Evolutionary conservation across 2,329 filamentous ascomycete species (phyloP).

Genomic region (Stagonosporopsis cucurbitacearum): DNA sequence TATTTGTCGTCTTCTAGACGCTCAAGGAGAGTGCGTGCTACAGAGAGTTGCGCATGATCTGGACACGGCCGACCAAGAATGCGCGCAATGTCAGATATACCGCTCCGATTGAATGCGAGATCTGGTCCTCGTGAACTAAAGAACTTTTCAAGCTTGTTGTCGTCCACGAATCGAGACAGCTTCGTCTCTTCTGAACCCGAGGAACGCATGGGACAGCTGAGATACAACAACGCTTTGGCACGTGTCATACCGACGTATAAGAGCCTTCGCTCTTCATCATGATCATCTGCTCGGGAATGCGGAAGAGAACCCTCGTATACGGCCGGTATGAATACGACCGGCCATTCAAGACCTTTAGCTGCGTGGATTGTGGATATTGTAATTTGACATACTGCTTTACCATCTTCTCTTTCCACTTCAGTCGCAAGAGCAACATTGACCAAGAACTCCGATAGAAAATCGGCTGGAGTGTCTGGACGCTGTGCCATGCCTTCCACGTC

Average conservation of each 20-base stretch:
- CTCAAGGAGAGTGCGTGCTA: conserved; percentile 34
- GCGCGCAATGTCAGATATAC: conserved; percentile 70
- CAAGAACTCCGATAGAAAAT: conserved; percentile 79
- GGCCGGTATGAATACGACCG: conserved; percentile 89
- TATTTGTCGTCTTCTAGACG: conserved; percentile 46
- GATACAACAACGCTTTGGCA: conserved; percentile 82
- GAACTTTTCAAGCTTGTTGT: conserved; percentile 57
- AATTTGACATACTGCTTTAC: conserved; percentile 66
- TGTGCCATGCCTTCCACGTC: conserved; percentile 76
- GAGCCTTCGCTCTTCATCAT: conserved; percentile 84
- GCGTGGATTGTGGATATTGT: conserved; percentile 97
- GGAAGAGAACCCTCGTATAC: conserved; percentile 91
- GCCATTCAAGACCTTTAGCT: conserved; percentile 96
- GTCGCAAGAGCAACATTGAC: conserved; percentile 80
- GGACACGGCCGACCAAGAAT: conserved; percentile 73
- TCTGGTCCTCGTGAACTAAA: conserved; percentile 70
- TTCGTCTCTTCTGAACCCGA: conserved; percentile 67
- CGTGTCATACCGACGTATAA: conserved; percentile 97
- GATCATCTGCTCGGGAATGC: conserved; percentile 83
- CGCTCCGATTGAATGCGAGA: conserved; percentile 64
- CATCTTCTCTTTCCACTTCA: conserved; percentile 71
- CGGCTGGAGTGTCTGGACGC: conserved; percentile 59
- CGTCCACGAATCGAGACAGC: conserved; percentile 75
- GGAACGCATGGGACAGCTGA: conserved; percentile 78
- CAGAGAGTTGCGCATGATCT: conserved; percentile 47